Evolutionary conservation across 139 green algal species (phyloP), one percentile per base, ranked within the genome.

Genomic region (Axilococcus clingmanii): DNA sequence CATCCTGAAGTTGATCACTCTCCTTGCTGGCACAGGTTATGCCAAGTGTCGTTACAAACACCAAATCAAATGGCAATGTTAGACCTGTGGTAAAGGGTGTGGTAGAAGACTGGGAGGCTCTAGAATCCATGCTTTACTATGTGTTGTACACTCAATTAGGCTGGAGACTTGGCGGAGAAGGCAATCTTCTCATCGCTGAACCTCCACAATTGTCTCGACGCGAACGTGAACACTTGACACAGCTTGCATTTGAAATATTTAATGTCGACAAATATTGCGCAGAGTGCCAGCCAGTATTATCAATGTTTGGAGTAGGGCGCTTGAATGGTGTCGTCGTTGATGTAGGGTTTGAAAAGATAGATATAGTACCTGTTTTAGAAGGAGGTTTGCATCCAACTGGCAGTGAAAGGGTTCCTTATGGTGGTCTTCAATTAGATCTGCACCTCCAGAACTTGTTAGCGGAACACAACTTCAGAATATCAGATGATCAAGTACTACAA

Each of bases 161-260:
- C 4, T 94, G 85, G 85, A 44, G 63, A 19, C 37, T 63, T 0
- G 83, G 78, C 2, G 55, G 75, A 8, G 83, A 93, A 51, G 82
- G 77, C 47, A 59, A 54, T 25, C 29, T 83, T 0, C 40, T 94
- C 30, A 29, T 91, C 14, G 66, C 66, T 1, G 84, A 94, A 48
- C 83, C 83, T 2, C 51, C 83, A 24, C 65, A 86, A 2, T 77
- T 69, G 3, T 52, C 68, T 24, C 67, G 71, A 23, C 30, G 55
- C 11, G 79, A 88, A 29, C 61, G 81, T 0, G 85, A 94, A 56
- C 65, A 47, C n/a, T 61, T 91, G 40, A 60, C 72, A 14, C 74
- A 87, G 61, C 56, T 94, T 0, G 58, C 82, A 28, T 94, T 94
- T 53, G 86, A 94, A 61, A 45, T 50, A n/a, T 77, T 81, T 48